Evolutionary conservation across 164 flowering plant species (phyloP), one percentile per base, ranked within the genome.

Genomic region (Brasenia schreberi): DNA sequence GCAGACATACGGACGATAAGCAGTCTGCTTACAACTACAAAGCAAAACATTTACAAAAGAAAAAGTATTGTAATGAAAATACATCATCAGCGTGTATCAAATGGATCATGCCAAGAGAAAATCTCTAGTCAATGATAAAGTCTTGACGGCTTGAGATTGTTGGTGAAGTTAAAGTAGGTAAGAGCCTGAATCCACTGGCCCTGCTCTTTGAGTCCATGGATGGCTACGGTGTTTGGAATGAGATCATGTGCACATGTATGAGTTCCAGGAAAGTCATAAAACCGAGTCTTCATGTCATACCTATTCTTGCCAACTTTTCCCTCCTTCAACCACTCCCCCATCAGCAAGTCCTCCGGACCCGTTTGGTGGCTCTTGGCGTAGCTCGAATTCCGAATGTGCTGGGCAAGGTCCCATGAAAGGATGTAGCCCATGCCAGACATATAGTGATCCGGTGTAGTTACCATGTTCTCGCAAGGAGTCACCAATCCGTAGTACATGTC

Each of bases 381-480:
- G 1, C 78, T 84, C 0, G 95, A 88, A 0, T 19, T 72, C 0
- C 74, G 59, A 16, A 90, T 79, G 96, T 96, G 88, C 61, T 85
- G 87, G 2, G 82, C 93, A 0, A 92, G 27, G 65, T 92, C 96
- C 98, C 98, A 92, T 0, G 96, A 92, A 5, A 92, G 63, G 61
- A 87, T 17, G 62, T 78, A 90, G 0, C 96, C 98, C 98, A 92
- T 61, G 10, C 63, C 63, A 1, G 89, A 84, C 89, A 85, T 86
- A 74, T 86, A 86, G 2, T 74, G 81, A 16, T 68, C 73, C 42
- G 60, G 79, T 4, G 19, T 2, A 0, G 74, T 64, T 59, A 67
- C 64, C 70, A 67, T 64, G 33, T 19, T 68, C 0, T 6, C 4
- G 27, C 74, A 72, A n/a, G 74, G 70, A n/a, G 67, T 67, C 12